Base-by-base conservation (phyloP, 306 rosid species). In the Dalbergia cultrata region DNA sequence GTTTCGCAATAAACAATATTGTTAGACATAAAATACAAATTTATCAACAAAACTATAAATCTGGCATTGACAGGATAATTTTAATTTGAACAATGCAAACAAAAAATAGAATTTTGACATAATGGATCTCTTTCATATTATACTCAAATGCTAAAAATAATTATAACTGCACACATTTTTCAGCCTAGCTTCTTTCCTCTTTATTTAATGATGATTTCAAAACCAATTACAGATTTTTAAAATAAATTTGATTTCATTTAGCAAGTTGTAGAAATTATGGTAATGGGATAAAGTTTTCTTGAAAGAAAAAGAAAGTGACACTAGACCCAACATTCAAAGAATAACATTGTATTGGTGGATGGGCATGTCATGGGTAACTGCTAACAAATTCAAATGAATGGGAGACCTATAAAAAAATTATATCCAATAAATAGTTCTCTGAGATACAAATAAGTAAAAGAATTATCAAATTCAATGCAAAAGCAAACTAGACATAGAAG, bases 361-460 rank as follows among this genome's bases (percentile, higher is more conserved):
- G 37, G 16, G 37, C 65, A 22, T 22, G 35, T 21, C 9, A 33
- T 22, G n/a, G 66, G n/a, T 60, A 22, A 60, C 39, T 60, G 17
- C 66, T 35, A 60, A 14, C 0, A 60, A 22, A 22, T 26, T 60
- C 66, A 26, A 60, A 26, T 26, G 16, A 60, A 60, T 12, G 17
- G 41, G 66, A 60, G 39, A 60, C 66, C 66, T 0, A 34, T 60
- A 60, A 21, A n/a, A 70, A 69, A 21, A 14, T 37, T 70, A 44
- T 10, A 70, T 33, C 31, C 62, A 26, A 8, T 26, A 26, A 33
- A 50, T 70, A 70, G 44, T 16, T 70, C 62, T 70, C 47, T 50
- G 45, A 33, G 62, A 71, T 5, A 22, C 66, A 26, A 26, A 60
- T 26, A 60, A 26, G 66, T 58, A 60, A 60, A 60, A 60, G 66